Evolutionary conservation across 1,139 yeast species (phyloP).

Genomic region (Hansenula sp.): DNA sequence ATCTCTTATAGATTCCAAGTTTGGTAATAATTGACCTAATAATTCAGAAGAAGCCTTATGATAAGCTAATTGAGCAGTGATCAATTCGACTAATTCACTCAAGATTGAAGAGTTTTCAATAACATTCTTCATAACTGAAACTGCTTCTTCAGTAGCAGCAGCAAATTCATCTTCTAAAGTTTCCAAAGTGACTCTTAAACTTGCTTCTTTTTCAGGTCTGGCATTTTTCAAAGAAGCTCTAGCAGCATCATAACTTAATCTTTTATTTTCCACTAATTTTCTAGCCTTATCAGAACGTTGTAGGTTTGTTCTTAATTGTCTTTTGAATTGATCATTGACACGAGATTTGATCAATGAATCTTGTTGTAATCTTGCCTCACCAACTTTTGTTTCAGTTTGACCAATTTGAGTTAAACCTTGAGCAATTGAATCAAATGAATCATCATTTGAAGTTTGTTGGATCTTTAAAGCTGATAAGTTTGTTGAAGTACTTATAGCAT

Average conservation of each 20-base stretch:
- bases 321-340: slow-evolving; percentile 65
- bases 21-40: slow-evolving; percentile 63
- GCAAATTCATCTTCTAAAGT: slow-evolving; percentile 89
- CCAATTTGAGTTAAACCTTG: slow-evolving; percentile 48
- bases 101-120: slow-evolving; percentile 72
- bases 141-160: slow-evolving; percentile 87
- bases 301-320: slow-evolving; percentile 62
- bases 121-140: slow-evolving; percentile 77
- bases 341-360: slow-evolving; percentile 68
- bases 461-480: slow-evolving; percentile 43
- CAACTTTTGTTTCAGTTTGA: slow-evolving; percentile 61
- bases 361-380: slow-evolving; percentile 81
- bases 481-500: slow-evolving; percentile 79
- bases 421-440: slow-evolving; percentile 37
- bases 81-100: slow-evolving; percentile 64
- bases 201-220: slow-evolving; percentile 71
- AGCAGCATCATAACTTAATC: slow-evolving; percentile 78
- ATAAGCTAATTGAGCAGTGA: slow-evolving; percentile 79
- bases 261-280: slow-evolving; percentile 71
- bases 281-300: slow-evolving; percentile 69
- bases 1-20: slow-evolving; percentile 58
- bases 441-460: slow-evolving; percentile 31
- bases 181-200: slow-evolving; percentile 74
- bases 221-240: slow-evolving; percentile 66
- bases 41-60: slow-evolving; percentile 75